phyloP scores from a whole-genome alignment of 306 rosid genomes.

The Lathyrus aphaca region DNA sequence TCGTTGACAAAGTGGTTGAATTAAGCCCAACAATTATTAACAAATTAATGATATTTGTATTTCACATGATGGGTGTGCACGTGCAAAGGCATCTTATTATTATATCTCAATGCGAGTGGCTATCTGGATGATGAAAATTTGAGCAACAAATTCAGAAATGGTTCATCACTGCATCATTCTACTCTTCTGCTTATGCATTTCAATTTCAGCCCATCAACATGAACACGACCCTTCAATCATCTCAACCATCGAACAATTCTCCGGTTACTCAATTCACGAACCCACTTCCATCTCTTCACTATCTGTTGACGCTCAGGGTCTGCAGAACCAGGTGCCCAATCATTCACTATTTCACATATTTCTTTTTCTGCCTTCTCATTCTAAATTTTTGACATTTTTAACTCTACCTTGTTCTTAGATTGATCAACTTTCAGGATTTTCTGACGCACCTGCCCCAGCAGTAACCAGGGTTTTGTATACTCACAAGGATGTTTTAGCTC shows the following conservation, averaged over 20 bases:
- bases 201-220: slow-evolving; percentile 49
- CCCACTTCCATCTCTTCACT: slow-evolving; percentile 53
- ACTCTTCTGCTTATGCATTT: slow-evolving; percentile 24
- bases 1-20: neutral
- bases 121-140: neutral
- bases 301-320: slow-evolving; percentile 59
- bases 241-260: slow-evolving; percentile 87
- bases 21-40: neutral
- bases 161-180: slow-evolving; percentile 21
- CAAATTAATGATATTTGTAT: neutral
- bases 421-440: slow-evolving; percentile 79
- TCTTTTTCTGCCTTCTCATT: neutral
- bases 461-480: slow-evolving; percentile 86
- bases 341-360: neutral
- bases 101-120: neutral
- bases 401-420: slow-evolving; percentile 50
- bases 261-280: slow-evolving; percentile 77
- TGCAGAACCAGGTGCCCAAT: slow-evolving; percentile 72
- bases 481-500: slow-evolving; percentile 83
- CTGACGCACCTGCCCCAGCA: slow-evolving; percentile 89
- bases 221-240: slow-evolving; percentile 66
- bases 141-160: slow-evolving; percentile 36
- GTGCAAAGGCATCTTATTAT: neutral
- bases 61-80: slow-evolving; percentile 28
- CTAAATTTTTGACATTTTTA: slow-evolving; percentile 30